phyloP scores from a whole-genome alignment of 805 yeast species.

The Metschnikowia shivogae region DNA sequence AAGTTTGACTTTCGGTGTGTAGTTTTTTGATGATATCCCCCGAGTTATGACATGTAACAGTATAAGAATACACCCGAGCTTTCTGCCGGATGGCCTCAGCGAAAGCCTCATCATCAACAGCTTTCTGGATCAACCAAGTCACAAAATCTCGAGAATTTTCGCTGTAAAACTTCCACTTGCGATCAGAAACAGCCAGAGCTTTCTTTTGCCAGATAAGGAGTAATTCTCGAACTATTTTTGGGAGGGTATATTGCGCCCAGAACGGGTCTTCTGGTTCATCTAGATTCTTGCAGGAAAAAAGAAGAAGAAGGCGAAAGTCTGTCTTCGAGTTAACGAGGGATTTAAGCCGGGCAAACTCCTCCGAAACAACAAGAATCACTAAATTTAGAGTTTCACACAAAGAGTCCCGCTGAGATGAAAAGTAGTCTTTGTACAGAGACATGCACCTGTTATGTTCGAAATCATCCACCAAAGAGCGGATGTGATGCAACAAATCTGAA shows the following conservation, averaged over 20 bases:
- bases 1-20: conserved; percentile 7
- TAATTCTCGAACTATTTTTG: not conserved
- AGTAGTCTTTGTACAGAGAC: not conserved
- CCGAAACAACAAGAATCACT: not conserved
- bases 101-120: not conserved
- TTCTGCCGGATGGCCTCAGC: not conserved
- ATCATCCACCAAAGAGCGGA: not conserved
- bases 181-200: not conserved
- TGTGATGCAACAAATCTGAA: not conserved
- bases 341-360: conserved; percentile 2
- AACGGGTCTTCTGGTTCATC: conserved; percentile 1
- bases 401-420: not conserved
- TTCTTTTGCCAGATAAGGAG: not conserved
- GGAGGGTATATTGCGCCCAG: conserved; percentile 7
- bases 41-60: not conserved
- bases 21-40: conserved; percentile 2
- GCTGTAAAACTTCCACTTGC: not conserved
- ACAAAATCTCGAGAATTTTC: not conserved
- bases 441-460: not conserved
- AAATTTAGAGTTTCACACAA: not conserved
- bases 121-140: conserved; percentile 11
- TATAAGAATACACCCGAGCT: conserved; percentile 8
- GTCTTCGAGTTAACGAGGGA: not conserved
- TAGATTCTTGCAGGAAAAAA: not conserved
- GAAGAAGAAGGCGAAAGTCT: conserved; percentile 14